phyloP scores from a whole-genome alignment of 2,329 filamentous ascomycete genomes.

The Colletotrichum liaoningense region DNA sequence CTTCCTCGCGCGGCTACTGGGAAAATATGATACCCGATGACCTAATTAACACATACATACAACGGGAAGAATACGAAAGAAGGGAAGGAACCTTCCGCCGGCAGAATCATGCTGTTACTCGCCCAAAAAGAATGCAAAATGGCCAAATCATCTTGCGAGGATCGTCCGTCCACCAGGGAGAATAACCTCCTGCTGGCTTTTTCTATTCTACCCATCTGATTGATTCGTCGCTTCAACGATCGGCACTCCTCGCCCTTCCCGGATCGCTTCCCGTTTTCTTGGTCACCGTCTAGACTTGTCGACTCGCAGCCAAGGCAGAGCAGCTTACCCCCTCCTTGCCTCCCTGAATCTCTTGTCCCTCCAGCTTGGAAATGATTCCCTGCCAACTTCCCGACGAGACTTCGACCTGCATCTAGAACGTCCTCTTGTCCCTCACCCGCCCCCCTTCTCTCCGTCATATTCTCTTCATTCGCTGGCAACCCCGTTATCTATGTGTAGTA shows the following conservation, averaged over 20 bases:
- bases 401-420: constrained; percentile 30
- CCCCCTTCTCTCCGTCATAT: not conserved
- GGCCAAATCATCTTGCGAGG: constrained; percentile 7
- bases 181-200: not conserved
- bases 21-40: not conserved
- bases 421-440: not conserved
- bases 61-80: not conserved
- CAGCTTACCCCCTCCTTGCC: constrained; percentile 4
- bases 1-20: not conserved
- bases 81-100: not conserved
- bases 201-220: constrained; percentile 2
- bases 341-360: not conserved
- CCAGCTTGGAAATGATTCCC: not conserved
- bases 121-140: not conserved
- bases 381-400: constrained; percentile 13
- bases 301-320: not conserved
- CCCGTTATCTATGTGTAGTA: constrained; percentile 11
- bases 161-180: constrained; percentile 1
- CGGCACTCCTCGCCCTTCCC: constrained; percentile 8
- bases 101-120: not conserved
- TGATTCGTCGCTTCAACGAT: constrained; percentile 18
- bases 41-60: not conserved
- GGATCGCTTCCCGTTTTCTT: not conserved
- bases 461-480: constrained; percentile 11
- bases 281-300: constrained; percentile 6